phyloP scores from a whole-genome alignment of 306 rosid species.

The Vigna unguiculata region DNA sequence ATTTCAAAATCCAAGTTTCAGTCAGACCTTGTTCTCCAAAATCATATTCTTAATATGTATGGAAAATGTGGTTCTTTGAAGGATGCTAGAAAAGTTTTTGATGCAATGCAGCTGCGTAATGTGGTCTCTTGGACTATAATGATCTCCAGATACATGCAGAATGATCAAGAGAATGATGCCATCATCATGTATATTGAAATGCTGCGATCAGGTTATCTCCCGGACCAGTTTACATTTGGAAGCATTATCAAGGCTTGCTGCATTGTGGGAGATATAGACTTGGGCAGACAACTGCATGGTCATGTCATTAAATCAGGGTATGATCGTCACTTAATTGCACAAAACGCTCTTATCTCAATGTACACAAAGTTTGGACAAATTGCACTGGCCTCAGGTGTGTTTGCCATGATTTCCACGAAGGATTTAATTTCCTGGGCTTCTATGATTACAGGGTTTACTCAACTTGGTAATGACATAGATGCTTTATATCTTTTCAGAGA shows the following conservation, averaged over 20 bases:
- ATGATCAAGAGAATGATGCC: constrained; percentile 62
- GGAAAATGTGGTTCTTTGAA: constrained; percentile 78
- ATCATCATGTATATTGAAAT: constrained; percentile 63
- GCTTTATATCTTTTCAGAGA: constrained; percentile 69
- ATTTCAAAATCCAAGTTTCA: constrained; percentile 53
- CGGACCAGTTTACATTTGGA: constrained; percentile 80
- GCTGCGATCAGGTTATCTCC: constrained; percentile 60
- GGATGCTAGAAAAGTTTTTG: constrained; percentile 72
- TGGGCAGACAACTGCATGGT: constrained; percentile 73
- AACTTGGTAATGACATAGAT: constrained; percentile 68
- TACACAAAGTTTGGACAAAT: constrained; percentile 66
- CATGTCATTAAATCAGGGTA: constrained; percentile 65
- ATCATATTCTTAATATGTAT: constrained; percentile 75
- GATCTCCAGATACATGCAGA: constrained; percentile 72
- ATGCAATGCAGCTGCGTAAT: constrained; percentile 67
- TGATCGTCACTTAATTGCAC: constrained; percentile 60
- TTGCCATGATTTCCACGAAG: constrained; percentile 57
- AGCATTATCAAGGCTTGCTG: constrained; percentile 74
- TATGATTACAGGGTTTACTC: constrained; percentile 77
- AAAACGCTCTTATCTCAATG: constrained; percentile 85
- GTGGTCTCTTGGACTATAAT: constrained; percentile 83
- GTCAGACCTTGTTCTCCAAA: constrained; percentile 60
- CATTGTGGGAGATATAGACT: constrained; percentile 47
- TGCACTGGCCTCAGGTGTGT: constrained; percentile 58
- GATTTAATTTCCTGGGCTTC: constrained; percentile 85